phyloP scores from a whole-genome alignment of 2,329 filamentous ascomycete species.

The Alternaria consortialis region DNA sequence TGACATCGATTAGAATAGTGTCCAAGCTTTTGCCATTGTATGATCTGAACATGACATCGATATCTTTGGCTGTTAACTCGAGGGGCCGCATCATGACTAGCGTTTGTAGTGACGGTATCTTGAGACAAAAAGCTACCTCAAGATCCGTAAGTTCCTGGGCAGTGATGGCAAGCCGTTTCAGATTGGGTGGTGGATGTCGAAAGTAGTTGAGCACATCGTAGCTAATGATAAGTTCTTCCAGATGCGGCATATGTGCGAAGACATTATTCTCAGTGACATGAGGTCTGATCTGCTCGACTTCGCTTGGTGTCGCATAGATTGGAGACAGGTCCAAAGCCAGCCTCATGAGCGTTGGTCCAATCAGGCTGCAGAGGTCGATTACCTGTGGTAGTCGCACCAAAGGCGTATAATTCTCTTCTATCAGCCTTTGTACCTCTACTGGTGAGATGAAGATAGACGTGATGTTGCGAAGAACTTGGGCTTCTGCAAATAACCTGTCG shows the following conservation, averaged over 20 bases:
- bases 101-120: constrained; percentile 25
- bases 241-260: constrained; percentile 33
- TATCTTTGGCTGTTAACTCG: constrained; percentile 22
- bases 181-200: constrained; percentile 31
- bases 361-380: constrained; percentile 30
- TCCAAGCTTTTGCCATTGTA: constrained; percentile 35
- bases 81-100: constrained; percentile 30
- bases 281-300: constrained; percentile 19
- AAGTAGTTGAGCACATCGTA: constrained; percentile 36
- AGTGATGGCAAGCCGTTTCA: constrained; percentile 40
- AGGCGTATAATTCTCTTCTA: constrained; percentile 11
- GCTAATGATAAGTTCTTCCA: constrained; percentile 41
- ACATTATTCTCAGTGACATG: constrained; percentile 23
- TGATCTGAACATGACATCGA: constrained; percentile 28
- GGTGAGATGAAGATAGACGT: constrained; percentile 37
- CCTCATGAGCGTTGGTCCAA: constrained; percentile 31
- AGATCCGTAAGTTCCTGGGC: constrained; percentile 21
- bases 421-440: constrained; percentile 4
- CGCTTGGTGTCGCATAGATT: constrained; percentile 22
- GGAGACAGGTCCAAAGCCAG: constrained; percentile 37
- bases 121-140: constrained; percentile 30
- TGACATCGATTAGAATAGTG: constrained; percentile 38
- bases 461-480: constrained; percentile 23
- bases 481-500: constrained; percentile 26
- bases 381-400: constrained; percentile 35